A percentile compares a stretch with the other conserved stretches of the same genome.
These are phyloP conservation scores for Candida ficus DNA, from an alignment of 805 yeast species.

Conservation along the genomic window DNA sequence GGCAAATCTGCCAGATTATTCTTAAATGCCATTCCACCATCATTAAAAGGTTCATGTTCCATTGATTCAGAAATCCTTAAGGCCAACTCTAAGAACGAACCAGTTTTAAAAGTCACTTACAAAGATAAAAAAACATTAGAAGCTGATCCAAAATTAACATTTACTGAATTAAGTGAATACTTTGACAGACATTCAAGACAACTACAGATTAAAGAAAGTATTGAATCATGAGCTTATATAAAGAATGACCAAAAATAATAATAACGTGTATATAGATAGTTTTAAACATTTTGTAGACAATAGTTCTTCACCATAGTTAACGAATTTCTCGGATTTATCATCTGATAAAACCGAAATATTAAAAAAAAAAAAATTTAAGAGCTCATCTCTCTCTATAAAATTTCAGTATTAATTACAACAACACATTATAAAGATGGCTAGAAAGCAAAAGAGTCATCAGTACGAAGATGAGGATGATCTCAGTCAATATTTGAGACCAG, in stretches of 20 bases:
- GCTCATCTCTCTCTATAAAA: neutral
- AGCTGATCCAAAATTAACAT: slow-evolving; percentile 57
- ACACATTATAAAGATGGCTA: slow-evolving; percentile 16
- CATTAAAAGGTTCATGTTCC: slow-evolving; percentile 54
- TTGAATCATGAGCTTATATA: slow-evolving; percentile 31
- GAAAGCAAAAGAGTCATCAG: slow-evolving; percentile 13
- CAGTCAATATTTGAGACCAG: slow-evolving; percentile 10
- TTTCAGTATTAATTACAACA: neutral
- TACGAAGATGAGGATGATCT: slow-evolving; percentile 22
- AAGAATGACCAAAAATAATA: neutral
- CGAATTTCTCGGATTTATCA: too few relatives aligned
- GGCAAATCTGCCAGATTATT: slow-evolving; percentile 79
- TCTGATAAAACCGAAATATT: neutral
- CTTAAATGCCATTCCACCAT: slow-evolving; percentile 75
- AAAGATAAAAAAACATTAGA: slow-evolving; percentile 71
- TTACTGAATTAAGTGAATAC: slow-evolving; percentile 57
- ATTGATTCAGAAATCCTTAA: slow-evolving; percentile 61
- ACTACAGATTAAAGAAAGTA: slow-evolving; percentile 68
- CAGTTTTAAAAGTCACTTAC: slow-evolving; percentile 70
- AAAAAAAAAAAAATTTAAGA: slow-evolving; percentile 2
- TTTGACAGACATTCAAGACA: slow-evolving; percentile 83
- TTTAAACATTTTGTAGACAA: neutral
- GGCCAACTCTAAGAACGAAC: slow-evolving; percentile 38
- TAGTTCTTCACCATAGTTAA: too few relatives aligned
- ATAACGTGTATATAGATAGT: slow-evolving; percentile 4